Percentiles rank a stretch among this genome's conserved stretches.
Evolutionary conservation across 2,329 filamentous ascomycete species (phyloP).

Genomic region (Clonostachys byssicola): DNA sequence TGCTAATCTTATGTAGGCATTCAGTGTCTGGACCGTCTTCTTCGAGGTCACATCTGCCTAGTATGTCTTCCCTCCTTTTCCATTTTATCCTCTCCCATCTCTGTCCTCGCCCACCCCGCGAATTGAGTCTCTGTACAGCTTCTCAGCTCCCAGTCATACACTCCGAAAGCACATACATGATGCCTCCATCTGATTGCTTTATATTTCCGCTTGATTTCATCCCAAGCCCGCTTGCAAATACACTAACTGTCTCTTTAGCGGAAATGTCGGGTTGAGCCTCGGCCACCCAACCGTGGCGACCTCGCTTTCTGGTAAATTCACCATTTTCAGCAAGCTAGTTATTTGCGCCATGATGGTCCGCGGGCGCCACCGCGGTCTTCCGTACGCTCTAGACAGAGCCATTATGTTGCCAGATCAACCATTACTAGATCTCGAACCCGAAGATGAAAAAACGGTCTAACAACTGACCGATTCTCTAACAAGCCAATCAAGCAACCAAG

Average conservation of each 20-base stretch:
- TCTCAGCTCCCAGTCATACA: too few species aligned
- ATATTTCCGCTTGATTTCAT: too few species aligned
- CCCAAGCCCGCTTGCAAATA: not conserved
- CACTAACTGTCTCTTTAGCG: slow-evolving; percentile 10
- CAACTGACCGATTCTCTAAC: too few species aligned
- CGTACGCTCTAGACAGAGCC: slow-evolving; percentile 24
- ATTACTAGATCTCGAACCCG: not conserved
- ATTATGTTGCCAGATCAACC: slow-evolving; percentile 16
- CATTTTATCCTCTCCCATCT: too few species aligned
- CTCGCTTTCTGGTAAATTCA: slow-evolving; percentile 22
- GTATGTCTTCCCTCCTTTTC: not conserved
- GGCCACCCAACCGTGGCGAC: slow-evolving; percentile 20
- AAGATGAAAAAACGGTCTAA: not conserved
- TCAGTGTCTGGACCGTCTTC: slow-evolving; percentile 4
- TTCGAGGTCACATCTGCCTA: slow-evolving; percentile 4
- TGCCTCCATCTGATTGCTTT: too few species aligned
- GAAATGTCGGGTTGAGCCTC: slow-evolving; percentile 27
- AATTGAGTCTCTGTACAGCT: too few species aligned
- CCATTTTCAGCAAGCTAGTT: slow-evolving; percentile 24
- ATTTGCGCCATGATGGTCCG: slow-evolving; percentile 30
- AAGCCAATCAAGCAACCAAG: too few species aligned
- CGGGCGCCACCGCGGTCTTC: slow-evolving; percentile 26
- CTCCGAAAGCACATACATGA: too few species aligned
- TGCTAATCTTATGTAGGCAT: not conserved
- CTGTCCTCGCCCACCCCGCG: too few species aligned